phyloP scores from a whole-genome alignment of 441 rosid genomes.

The Gossypium gossypioides region DNA sequence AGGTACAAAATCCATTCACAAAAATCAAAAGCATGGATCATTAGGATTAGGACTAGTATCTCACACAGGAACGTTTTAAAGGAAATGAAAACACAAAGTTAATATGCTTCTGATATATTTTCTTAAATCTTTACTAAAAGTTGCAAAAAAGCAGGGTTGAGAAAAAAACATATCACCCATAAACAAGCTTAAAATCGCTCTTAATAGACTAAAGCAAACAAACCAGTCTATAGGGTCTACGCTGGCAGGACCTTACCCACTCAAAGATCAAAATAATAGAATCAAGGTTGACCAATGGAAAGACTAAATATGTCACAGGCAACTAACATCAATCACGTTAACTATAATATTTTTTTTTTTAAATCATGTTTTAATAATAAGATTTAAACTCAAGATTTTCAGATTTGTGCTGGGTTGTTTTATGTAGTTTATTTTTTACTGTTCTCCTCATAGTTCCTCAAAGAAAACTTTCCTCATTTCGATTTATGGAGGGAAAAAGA shows the following conservation, averaged over 20 bases:
- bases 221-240: neutral
- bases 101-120: neutral
- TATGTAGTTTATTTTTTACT: neutral
- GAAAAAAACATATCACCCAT: neutral
- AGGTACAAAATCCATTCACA: neutral
- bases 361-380: neutral
- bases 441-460: neutral
- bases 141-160: neutral
- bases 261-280: neutral
- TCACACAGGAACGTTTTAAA: neutral
- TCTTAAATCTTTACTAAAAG: neutral
- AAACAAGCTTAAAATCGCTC: neutral
- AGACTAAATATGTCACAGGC: neutral
- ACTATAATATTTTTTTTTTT: no score
- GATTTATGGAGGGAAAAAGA: neutral
- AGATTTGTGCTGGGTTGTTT: neutral
- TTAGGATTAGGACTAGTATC: neutral
- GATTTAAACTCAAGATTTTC: neutral
- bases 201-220: neutral
- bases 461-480: neutral
- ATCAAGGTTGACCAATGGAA: neutral
- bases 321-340: neutral
- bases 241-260: neutral
- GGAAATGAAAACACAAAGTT: neutral
- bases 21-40: constrained; percentile 4